Conservation (phyloP, 176 grass and related monocot species). For the Urochloa ruziziensis region DNA sequence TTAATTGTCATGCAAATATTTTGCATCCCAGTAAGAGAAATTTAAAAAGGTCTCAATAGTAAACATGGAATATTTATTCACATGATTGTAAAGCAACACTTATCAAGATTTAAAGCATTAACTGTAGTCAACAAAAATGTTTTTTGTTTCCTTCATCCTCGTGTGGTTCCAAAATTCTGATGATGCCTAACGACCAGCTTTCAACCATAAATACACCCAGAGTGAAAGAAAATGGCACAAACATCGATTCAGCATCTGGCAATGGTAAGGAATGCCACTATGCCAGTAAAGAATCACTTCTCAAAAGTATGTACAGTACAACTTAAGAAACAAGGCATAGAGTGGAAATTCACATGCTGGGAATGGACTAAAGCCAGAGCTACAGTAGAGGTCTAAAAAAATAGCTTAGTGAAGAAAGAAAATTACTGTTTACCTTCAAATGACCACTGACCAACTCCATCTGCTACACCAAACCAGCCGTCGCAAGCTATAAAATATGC, state of each 20-base stretch:
- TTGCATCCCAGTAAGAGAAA: not conserved
- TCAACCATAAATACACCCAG: not conserved
- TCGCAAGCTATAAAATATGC: slow-evolving; percentile 72
- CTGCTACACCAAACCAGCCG: slow-evolving; percentile 93
- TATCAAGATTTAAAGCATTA: not conserved
- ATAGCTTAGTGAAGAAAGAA: too few species aligned
- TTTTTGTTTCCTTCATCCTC: not conserved
- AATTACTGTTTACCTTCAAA: slow-evolving; percentile 90
- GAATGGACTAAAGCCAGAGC: not conserved
- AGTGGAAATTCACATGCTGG: not conserved
- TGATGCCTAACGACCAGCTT: not conserved
- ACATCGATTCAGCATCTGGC: not conserved
- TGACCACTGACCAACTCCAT: slow-evolving; percentile 99
- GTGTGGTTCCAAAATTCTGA: not conserved
- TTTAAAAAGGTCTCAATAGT: not conserved
- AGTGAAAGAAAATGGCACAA: not conserved
- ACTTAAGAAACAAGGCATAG: not conserved
- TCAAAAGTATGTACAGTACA: slow-evolving; percentile 10
- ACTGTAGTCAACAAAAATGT: not conserved
- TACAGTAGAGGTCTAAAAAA: slow-evolving; percentile 2
- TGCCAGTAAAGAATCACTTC: not conserved
- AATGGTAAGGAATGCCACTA: not conserved
- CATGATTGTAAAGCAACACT: not conserved
- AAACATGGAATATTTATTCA: not conserved
- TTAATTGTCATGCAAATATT: not conserved